Evolutionary conservation across 2,329 filamentous ascomycete genomes (phyloP), one percentile per base, ranked within the genome.

Genomic region (Calonectria multiphialidica): DNA sequence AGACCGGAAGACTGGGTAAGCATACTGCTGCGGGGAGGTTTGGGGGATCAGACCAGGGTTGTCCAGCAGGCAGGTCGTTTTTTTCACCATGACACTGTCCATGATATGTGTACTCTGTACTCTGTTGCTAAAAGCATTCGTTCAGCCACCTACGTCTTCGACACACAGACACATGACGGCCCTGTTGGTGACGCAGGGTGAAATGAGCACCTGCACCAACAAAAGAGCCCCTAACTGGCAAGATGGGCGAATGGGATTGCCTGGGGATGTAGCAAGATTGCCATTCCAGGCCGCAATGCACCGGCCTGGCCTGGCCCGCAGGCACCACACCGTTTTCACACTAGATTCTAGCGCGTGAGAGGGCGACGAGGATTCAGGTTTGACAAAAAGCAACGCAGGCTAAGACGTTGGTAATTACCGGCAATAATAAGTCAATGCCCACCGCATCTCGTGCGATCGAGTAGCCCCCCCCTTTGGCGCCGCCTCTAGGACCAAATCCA

Each of bases 381-480:
- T 55, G 45, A 16, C 44, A 50, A 55, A 37, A 15, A 66, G 53
- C 33, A 23, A 23, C 12, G 21, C 33, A 37, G 10, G 18, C 50
- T 33, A 40, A 2, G 16, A 21, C 15, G 53, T 57, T 40, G 69
- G 69, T 50, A 67, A 71, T 67, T 67, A 63, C 57, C 64, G 69
- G 64, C 45, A 67, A 67, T 67, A 67, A 71, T 57, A 30, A 15
- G 42, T 35, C 62, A 50, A 62, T 15, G 50, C 53, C 65, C 30
- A 47, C 37, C 55, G 25, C 63, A 63, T 67, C 55, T 55, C 55
- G 50, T 66, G 30, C 50, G 28, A 70, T 62, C 35, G 55, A 16
- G 53, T 30, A 50, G 44, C 28, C 28, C 28, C 28, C 15, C 13
- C 25, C 40, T 28, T 30, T n/a, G 30, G 16, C 63, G 63, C n/a